phyloP scores from a whole-genome alignment of 2,329 filamentous ascomycete species.

The Karstenula rhodostoma region DNA sequence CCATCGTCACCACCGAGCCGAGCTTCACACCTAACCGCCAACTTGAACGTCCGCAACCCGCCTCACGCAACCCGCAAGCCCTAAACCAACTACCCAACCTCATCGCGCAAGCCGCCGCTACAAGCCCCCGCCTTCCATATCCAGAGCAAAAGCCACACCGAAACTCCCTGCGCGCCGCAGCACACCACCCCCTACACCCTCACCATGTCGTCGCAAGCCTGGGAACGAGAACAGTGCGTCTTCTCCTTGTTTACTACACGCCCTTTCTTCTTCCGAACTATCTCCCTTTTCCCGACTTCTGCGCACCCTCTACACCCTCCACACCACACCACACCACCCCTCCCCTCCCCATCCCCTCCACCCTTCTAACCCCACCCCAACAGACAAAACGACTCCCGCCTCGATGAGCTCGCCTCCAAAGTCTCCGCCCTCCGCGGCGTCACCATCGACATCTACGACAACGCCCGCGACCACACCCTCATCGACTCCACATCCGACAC shows the following conservation, averaged over 20 bases:
- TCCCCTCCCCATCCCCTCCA: background rate
- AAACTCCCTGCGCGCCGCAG: background rate
- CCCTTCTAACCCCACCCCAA: constrained; percentile 22
- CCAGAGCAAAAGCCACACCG: background rate
- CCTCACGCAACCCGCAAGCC: background rate
- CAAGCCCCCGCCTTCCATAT: background rate
- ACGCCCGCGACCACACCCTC: constrained; percentile 85
- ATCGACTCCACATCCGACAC: constrained; percentile 92
- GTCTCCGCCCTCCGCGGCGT: constrained; percentile 91
- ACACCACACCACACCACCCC: background rate
- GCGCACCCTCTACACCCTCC: background rate
- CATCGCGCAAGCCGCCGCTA: background rate
- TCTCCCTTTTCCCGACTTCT: no score
- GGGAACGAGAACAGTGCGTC: constrained; percentile 19
- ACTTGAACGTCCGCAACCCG: background rate
- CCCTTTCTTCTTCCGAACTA: no score
- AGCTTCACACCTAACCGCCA: constrained; percentile 6
- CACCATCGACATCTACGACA: constrained; percentile 97
- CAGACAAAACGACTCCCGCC: constrained; percentile 91
- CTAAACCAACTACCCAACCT: background rate
- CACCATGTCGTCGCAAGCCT: constrained; percentile 17
- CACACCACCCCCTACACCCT: background rate
- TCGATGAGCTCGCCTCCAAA: constrained; percentile 89
- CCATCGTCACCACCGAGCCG: constrained; percentile 8
- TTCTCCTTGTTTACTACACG: no score